Evolutionary conservation across 352 stramenopile species (phyloP), one percentile per base, ranked within the genome.

Genomic region (Globisporangium cystogenes): DNA sequence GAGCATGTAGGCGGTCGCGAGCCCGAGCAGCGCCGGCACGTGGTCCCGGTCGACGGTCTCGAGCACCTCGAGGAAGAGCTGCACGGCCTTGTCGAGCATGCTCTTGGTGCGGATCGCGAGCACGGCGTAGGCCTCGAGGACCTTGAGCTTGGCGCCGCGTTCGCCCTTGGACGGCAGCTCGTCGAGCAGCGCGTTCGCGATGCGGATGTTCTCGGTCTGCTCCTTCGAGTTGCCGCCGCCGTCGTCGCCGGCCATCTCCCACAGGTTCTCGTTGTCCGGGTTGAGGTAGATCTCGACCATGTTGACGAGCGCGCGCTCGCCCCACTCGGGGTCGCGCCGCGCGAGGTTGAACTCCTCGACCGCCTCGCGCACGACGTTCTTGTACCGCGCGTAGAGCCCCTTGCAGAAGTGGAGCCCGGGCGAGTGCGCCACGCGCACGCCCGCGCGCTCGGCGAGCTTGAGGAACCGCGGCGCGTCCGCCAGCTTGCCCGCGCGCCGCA

Each of bases 231-330:
- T 82, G 46, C 57, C 59, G n/a, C 48, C 55, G 12, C 53, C 62
- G 41, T 53, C 37, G 23, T 33, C 53, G 35, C 63, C 65, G 10
- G 42, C 57, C 11, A 68, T 60, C n/a, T 96, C 86, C 90, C 90
- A 98, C 14, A 97, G 46, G 51, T 96, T 96, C 40, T 96, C 90
- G 23, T 93, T 93, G 62, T 98, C 91, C 7, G 92, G 92, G 53
- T 96, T 97, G 24, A 98, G 55, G 59, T 98, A 98, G 44, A 98
- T 92, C 66, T 98, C 81, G 48, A 96, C 90, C 84, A 98, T 96
- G 58, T 96, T 81, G 36, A 92, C 77, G n/a, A 98, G 72, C 37
- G 93, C 87, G 8, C 68, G 67, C 26, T 82, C 60, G 24, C 90
- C 93, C 88, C 87, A 98, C 56, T 95, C 84, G 11, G 82, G 74